A percentile compares a stretch with the other conserved stretches of the same genome.
These are phyloP conservation scores for Phytopythium ostracodes DNA, from an alignment of 352 stramenopile species.

Conservation along the genomic window DNA sequence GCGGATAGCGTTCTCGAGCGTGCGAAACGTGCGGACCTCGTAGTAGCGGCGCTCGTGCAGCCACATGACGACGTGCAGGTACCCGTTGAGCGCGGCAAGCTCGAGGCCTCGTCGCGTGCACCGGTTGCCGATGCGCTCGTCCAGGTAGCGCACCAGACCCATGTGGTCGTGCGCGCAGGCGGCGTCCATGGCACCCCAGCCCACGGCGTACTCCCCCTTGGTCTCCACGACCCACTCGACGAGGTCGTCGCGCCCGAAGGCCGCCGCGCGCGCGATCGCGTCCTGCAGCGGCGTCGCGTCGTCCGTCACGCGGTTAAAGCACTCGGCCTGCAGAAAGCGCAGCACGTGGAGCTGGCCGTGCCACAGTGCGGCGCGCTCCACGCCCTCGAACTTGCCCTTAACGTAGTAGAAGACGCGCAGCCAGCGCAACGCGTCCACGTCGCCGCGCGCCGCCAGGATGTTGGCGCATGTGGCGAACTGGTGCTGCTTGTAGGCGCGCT, in stretches of 20 bases:
- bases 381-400: slow-evolving; percentile 33
- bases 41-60: slow-evolving; percentile 27
- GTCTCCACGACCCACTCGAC: slow-evolving; percentile 36
- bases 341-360: slow-evolving; percentile 32
- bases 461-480: slow-evolving; percentile 34
- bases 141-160: slow-evolving; percentile 31
- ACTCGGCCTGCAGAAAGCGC: slow-evolving; percentile 25
- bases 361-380: slow-evolving; percentile 29
- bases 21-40: slow-evolving; percentile 27
- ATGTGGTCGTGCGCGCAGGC: slow-evolving; percentile 38
- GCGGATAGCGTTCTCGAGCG: slow-evolving; percentile 37
- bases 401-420: slow-evolving; percentile 24
- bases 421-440: slow-evolving; percentile 23
- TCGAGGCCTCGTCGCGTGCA: slow-evolving; percentile 29
- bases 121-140: slow-evolving; percentile 28
- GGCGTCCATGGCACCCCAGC: slow-evolving; percentile 32
- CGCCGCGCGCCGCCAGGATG: slow-evolving; percentile 17
- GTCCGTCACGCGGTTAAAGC: slow-evolving; percentile 20
- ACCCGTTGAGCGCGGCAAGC: slow-evolving; percentile 23
- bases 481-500: slow-evolving; percentile 29
- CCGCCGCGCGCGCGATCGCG: slow-evolving; percentile 28
- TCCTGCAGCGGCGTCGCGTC: slow-evolving; percentile 30
- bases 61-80: slow-evolving; percentile 32
- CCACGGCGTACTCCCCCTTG: slow-evolving; percentile 34
- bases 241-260: slow-evolving; percentile 8